Evolutionary conservation across 2,329 filamentous ascomycete species (phyloP), one percentile per base, ranked within the genome.

Genomic region (Penicillium sp.): DNA sequence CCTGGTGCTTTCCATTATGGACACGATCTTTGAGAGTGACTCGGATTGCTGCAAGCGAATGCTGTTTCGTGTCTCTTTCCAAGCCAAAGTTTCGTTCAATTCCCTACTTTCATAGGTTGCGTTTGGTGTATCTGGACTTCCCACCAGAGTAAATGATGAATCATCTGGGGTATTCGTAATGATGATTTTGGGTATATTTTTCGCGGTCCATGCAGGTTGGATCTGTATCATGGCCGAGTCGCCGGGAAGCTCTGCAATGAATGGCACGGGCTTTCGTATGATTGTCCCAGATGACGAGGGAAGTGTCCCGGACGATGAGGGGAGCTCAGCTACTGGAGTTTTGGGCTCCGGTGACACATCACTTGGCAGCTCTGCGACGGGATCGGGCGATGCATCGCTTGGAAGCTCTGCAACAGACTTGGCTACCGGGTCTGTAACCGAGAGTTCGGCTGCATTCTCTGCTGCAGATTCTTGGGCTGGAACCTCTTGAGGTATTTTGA

Each of bases 71-170:
- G 62, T 63, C 42, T 65, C 47, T 15, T 63, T 60, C 66, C 68
- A 67, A 37, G 53, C 49, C 37, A 69, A 28, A n/a, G 64, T 60
- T 13, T 69, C 61, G 47, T 65, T 62, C 37, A 70, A 57, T 35
- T 66, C 66, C 19, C 58, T 45, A 7, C 24, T 54, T 19, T 62
- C 62, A 49, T 60, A 22, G 3, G 17, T 56, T 12, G 10, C 8
- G 12, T 58, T 28, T 3, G 55, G 45, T 9, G 47, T 51, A 17
- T 53, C 45, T 24, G 51, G 53, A 35, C 35, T 61, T 47, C 47
- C 57, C 5, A 37, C 15, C 9, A 60, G 45, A 12, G 54, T 51
- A 28, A 42, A 30, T 1, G 42, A 61, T 15, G 58, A 45, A 13
- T 59, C 60, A n/a, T 62, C 58, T 0, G 59, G 47, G 2, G 38